Evolutionary conservation across 306 rosid species (phyloP).

Genomic region (Glycine latifolia): DNA sequence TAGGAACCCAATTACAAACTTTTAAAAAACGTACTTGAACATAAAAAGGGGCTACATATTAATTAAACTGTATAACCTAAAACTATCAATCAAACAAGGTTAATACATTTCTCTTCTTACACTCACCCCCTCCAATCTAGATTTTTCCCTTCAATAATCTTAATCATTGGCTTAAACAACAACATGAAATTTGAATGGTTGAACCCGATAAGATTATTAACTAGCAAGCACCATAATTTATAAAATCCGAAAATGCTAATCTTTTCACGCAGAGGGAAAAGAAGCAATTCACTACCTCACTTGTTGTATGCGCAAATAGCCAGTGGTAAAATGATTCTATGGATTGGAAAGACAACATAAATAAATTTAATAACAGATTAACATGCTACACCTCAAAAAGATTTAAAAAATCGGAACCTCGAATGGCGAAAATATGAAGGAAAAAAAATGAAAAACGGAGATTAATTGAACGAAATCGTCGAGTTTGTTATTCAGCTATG

Average conservation of each 20-base stretch:
- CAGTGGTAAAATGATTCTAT: conserved; percentile 29
- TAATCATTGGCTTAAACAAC: conserved; percentile 31
- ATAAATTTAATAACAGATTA: conserved; percentile 10
- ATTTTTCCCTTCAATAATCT: background rate
- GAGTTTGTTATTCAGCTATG: background rate
- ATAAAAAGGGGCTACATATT: background rate
- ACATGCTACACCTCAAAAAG: conserved; percentile 1
- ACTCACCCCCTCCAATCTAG: too few species aligned
- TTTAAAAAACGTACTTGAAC: conserved; percentile 1
- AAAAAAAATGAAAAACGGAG: background rate
- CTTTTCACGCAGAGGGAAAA: background rate
- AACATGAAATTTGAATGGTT: conserved; percentile 7
- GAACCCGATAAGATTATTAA: background rate
- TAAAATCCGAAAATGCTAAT: background rate
- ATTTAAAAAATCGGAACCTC: conserved; percentile 24
- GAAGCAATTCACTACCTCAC: background rate
- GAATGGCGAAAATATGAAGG: background rate
- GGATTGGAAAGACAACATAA: conserved; percentile 21
- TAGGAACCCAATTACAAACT: too few species aligned
- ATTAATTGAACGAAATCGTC: background rate
- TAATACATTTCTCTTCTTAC: too few species aligned
- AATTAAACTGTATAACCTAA: background rate
- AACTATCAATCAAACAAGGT: background rate
- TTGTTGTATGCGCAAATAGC: background rate
- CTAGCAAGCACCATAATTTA: background rate